Percentiles rank a stretch among this genome's conserved stretches.
Conservation (phyloP, 169 alveolate genomes). For the Babesia bovis region DNA sequence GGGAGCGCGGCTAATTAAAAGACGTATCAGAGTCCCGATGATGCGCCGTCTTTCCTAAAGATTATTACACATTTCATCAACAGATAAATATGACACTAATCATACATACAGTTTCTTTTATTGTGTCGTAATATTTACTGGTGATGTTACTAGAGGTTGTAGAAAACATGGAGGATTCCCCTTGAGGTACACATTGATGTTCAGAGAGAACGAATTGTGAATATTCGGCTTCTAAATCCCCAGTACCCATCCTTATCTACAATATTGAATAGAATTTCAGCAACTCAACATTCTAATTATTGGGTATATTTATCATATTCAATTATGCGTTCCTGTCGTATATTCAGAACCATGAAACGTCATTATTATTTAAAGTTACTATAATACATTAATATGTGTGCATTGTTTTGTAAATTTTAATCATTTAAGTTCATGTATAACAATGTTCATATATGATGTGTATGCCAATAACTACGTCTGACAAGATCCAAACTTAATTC, state of each 20-base stretch:
- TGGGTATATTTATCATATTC: too few species aligned
- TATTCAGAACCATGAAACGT: too few species aligned
- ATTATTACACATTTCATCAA: background rate
- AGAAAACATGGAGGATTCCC: background rate
- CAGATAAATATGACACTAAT: background rate
- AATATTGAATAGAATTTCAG: too few species aligned
- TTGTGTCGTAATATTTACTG: background rate
- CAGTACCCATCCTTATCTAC: conserved; percentile 11
- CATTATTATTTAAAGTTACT: too few species aligned
- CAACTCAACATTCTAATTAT: too few species aligned
- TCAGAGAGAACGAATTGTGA: conserved; percentile 54
- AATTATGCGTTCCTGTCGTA: too few species aligned
- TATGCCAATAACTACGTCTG: too few species aligned
- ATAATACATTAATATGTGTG: too few species aligned
- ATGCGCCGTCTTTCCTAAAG: conserved; percentile 51
- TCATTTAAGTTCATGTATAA: too few species aligned
- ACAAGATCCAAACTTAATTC: too few species aligned
- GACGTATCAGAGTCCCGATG: conserved; percentile 30
- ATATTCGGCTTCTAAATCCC: conserved; percentile 36
- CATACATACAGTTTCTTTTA: conserved; percentile 2
- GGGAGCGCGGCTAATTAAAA: conserved; percentile 50
- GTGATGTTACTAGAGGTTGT: background rate
- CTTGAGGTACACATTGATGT: conserved; percentile 7
- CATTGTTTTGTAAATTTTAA: too few species aligned
- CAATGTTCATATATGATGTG: too few species aligned